Percentiles rank a stretch among this genome's conserved stretches.
phyloP scores from a whole-genome alignment of 371 early-diverging fungal species.

The Mucor velutinosus region DNA sequence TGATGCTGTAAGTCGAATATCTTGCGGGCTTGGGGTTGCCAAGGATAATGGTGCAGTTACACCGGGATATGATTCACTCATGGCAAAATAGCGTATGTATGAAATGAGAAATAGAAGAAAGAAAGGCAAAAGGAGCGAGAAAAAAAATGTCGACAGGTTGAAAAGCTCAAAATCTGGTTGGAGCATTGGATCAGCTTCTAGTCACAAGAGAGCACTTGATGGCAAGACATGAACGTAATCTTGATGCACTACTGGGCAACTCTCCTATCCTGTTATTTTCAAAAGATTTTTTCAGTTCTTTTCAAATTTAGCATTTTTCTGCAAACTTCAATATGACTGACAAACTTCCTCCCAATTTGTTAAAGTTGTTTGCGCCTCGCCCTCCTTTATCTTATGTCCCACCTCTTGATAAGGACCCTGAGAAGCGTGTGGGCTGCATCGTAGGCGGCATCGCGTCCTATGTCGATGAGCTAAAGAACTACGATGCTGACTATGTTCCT shows the following conservation, averaged over 20 bases:
- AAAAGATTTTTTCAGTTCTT: not conserved
- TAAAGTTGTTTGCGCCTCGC: slow-evolving; percentile 91
- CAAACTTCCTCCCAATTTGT: slow-evolving; percentile 81
- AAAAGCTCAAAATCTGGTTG: not conserved
- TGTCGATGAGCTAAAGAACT: slow-evolving; percentile 58
- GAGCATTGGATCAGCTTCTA: not conserved
- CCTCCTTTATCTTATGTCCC: slow-evolving; percentile 76
- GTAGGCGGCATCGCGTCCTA: slow-evolving; percentile 71
- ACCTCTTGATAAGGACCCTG: slow-evolving; percentile 79
- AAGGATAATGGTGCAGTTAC: slow-evolving; percentile 20
- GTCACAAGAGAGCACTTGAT: not conserved
- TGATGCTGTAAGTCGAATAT: slow-evolving; percentile 29
- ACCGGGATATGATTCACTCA: slow-evolving; percentile 15
- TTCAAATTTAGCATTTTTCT: not conserved
- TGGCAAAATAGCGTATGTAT: not conserved
- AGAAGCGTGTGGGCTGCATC: slow-evolving; percentile 60
- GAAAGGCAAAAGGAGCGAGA: not conserved
- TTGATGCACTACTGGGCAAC: no score
- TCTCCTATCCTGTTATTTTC: not conserved
- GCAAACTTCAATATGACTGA: slow-evolving; percentile 62
- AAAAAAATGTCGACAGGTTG: not conserved
- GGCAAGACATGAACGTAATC: no score
- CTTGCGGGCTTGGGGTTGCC: slow-evolving; percentile 27
- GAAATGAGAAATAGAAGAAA: not conserved
- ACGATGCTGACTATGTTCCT: slow-evolving; percentile 79